phyloP scores from a whole-genome alignment of 306 rosid genomes.

The Cyclanthera cordifolia region DNA sequence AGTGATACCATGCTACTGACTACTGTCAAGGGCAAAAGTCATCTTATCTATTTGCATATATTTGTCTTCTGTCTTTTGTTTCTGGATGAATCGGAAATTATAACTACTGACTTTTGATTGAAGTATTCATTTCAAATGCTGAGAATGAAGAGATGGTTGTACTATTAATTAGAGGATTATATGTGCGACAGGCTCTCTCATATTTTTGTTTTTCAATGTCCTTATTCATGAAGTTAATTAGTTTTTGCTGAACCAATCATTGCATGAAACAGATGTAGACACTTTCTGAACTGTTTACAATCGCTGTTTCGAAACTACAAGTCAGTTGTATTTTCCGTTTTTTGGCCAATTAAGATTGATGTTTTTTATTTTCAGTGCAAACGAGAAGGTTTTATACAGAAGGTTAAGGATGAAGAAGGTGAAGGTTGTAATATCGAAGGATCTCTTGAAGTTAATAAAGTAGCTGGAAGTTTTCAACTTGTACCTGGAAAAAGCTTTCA shows the following conservation, averaged over 20 bases:
- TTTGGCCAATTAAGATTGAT: background rate
- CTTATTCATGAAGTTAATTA: background rate
- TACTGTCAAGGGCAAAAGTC: background rate
- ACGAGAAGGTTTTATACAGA: constrained; percentile 79
- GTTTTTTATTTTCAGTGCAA: constrained; percentile 49
- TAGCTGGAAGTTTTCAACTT: constrained; percentile 81
- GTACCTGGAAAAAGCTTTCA: constrained; percentile 76
- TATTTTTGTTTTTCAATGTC: background rate
- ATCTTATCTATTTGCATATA: background rate
- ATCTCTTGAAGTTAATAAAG: constrained; percentile 76
- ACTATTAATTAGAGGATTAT: too few relatives aligned
- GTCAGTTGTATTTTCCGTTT: background rate
- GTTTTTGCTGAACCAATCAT: background rate
- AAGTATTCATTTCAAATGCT: background rate
- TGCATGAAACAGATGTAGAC: background rate
- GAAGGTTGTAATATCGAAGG: constrained; percentile 92
- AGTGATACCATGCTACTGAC: background rate
- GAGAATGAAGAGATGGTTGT: background rate
- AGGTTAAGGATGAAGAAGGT: constrained; percentile 76
- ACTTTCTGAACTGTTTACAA: background rate
- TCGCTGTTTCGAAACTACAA: background rate
- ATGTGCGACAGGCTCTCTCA: background rate
- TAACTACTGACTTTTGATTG: background rate
- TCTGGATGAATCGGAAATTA: background rate
- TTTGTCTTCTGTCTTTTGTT: background rate